Evolutionary conservation across 139 green algal species (phyloP), one percentile per base, ranked within the genome.

Genomic region (Chlamydomonas sp.): DNA sequence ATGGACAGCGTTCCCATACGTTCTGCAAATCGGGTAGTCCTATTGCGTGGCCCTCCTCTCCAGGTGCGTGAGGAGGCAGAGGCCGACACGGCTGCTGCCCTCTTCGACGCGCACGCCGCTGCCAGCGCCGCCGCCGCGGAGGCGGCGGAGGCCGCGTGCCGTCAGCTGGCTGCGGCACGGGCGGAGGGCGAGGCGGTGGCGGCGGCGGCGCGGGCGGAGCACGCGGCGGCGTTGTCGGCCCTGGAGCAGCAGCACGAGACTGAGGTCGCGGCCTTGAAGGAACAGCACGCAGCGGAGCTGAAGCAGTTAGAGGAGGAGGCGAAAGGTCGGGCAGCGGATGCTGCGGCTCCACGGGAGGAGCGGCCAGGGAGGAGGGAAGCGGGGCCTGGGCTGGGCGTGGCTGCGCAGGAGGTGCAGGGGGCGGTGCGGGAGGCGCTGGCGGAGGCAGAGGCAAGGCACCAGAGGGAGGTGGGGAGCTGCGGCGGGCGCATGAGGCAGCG

Each of bases 221-320:
- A 75, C 7, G 69, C 69, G 9, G 69, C 14, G 69, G 69, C 31
- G 15, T 1, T 1, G 69, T 16, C 16, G 15, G 69, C 69, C 6
- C 2, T 57, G 69, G 2, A 57, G 69, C 17, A 31, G 69, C 69
- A 18, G 69, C 69, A 75, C 15, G 87, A 73, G 0, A 20, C 87
- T 5, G 87, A 84, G 64, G 63, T 90, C 31, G 63, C 87, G 9
- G 80, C 83, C 74, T 60, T 90, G 87, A 73, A 84, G 61, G 31
- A 74, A 17, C 80, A 87, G 80, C 64, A 84, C 1, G 57, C 64
- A 31, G 80, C 72, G 60, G 80, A 75, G 69, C 69, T 31, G 69
- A 75, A 49, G 69, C 69, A 17, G 17, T 10, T 18, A 7, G 69
- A 16, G 17, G 69, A 75, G 17, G 17, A 57, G 69, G 69, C 69